Conservation (phyloP, 306 rosid species). For the Cyamopsis tetragonoloba region DNA sequence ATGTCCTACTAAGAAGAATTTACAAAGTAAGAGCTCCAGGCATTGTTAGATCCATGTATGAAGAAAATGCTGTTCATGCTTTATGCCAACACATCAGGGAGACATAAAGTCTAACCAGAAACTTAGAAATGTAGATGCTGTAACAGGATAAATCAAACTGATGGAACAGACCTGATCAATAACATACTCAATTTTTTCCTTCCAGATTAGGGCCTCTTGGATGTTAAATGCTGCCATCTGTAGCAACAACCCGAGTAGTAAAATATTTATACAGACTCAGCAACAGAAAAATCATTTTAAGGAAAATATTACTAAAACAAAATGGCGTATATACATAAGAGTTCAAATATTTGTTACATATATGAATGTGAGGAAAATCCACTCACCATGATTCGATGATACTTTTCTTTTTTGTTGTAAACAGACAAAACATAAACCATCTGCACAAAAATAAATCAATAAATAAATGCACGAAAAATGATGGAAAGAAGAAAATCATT, state of each 20-base stretch:
- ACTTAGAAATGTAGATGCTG: slow-evolving; percentile 10
- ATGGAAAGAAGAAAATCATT: slow-evolving; percentile 12
- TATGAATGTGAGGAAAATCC: slow-evolving; percentile 5
- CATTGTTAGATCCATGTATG: not conserved
- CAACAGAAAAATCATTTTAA: not conserved
- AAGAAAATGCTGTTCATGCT: slow-evolving; percentile 10
- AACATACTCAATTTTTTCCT: slow-evolving; percentile 82
- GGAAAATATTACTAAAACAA: not conserved
- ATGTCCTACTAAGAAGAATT: slow-evolving; percentile 16
- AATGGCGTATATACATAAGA: not conserved
- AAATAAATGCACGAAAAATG: slow-evolving; percentile 14
- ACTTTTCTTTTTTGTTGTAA: slow-evolving; percentile 91
- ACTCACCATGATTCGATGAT: slow-evolving; percentile 89
- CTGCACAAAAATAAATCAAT: slow-evolving; percentile 46
- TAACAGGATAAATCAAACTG: not conserved
- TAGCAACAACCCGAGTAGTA: slow-evolving; percentile 27
- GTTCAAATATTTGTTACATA: not conserved
- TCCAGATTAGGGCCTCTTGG: slow-evolving; percentile 96
- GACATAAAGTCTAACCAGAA: slow-evolving; percentile 9
- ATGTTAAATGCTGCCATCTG: slow-evolving; percentile 99
- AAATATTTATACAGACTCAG: slow-evolving; percentile 10
- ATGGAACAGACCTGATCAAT: slow-evolving; percentile 79
- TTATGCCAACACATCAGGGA: slow-evolving; percentile 5
- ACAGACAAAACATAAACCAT: slow-evolving; percentile 95
- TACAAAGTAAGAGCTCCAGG: slow-evolving; percentile 12